phyloP scores from a whole-genome alignment of 2,329 filamentous ascomycete species.

The Xylaria sp. region DNA sequence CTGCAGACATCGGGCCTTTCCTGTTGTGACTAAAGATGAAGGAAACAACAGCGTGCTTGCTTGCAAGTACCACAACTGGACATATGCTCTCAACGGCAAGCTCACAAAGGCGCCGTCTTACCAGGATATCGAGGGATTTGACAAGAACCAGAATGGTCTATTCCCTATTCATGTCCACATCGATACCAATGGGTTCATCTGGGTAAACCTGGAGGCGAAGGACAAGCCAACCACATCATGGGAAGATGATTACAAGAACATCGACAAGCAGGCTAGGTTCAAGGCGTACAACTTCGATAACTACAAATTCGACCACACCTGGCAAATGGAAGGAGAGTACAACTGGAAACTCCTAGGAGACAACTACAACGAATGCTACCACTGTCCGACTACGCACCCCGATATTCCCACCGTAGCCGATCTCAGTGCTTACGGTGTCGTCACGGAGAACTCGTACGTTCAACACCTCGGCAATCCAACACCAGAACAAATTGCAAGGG shows the following conservation, averaged over 20 bases:
- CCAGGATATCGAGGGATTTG: slow-evolving; percentile 64
- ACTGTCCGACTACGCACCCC: slow-evolving; percentile 68
- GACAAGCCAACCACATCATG: slow-evolving; percentile 59
- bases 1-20: slow-evolving; percentile 69
- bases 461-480: slow-evolving; percentile 51
- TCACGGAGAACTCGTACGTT: slow-evolving; percentile 60
- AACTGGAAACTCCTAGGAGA: slow-evolving; percentile 71
- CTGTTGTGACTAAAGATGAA: slow-evolving; percentile 61
- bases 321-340: slow-evolving; percentile 65
- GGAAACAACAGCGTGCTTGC: slow-evolving; percentile 64
- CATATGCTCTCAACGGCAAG: slow-evolving; percentile 65
- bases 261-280: slow-evolving; percentile 35
- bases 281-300: slow-evolving; percentile 53
- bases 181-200: slow-evolving; percentile 65
- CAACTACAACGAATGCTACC: slow-evolving; percentile 75
- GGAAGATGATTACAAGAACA: slow-evolving; percentile 55
- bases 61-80: slow-evolving; percentile 72
- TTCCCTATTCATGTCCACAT: slow-evolving; percentile 65
- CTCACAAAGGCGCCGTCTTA: slow-evolving; percentile 70
- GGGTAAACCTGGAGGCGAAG: slow-evolving; percentile 64
- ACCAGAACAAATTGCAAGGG: slow-evolving; percentile 34
- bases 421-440: slow-evolving; percentile 63
- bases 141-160: slow-evolving; percentile 65
- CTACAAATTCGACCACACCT: slow-evolving; percentile 66
- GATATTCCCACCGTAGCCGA: slow-evolving; percentile 67